Evolutionary conservation across 2,329 filamentous ascomycete species (phyloP).

Genomic region (Epichloe bromicola): DNA sequence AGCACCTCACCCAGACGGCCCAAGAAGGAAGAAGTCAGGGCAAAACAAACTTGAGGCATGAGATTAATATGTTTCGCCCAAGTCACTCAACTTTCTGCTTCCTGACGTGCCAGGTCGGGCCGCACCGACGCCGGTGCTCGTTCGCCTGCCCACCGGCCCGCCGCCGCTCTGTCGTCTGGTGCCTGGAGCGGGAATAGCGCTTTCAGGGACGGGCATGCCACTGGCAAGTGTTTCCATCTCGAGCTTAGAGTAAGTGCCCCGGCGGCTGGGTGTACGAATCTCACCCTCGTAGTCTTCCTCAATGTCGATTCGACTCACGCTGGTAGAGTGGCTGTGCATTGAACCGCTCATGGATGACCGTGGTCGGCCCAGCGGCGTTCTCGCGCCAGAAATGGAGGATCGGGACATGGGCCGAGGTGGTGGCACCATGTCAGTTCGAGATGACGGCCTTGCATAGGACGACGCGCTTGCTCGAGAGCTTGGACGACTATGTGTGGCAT

Average conservation of each 20-base stretch:
- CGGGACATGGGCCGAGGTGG: slow-evolving; percentile 51
- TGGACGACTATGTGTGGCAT: slow-evolving; percentile 46
- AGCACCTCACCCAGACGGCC: slow-evolving; percentile 3
- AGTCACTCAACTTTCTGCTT: slow-evolving; percentile 31
- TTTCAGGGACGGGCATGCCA: slow-evolving; percentile 28
- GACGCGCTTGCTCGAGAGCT: slow-evolving; percentile 58
- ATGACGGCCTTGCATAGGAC: slow-evolving; percentile 39
- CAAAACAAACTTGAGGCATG: background rate
- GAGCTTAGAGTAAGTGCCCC: slow-evolving; percentile 38
- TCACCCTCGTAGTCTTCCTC: slow-evolving; percentile 28
- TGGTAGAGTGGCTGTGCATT: slow-evolving; percentile 43
- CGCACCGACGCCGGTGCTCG: slow-evolving; percentile 24
- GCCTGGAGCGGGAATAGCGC: slow-evolving; percentile 33
- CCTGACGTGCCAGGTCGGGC: slow-evolving; percentile 20
- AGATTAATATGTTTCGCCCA: slow-evolving; percentile 40
- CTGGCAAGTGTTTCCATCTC: slow-evolving; percentile 28
- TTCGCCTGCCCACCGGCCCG: slow-evolving; percentile 28
- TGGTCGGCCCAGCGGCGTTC: slow-evolving; percentile 56
- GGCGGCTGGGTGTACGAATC: slow-evolving; percentile 39
- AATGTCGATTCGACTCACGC: slow-evolving; percentile 41
- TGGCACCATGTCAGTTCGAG: slow-evolving; percentile 39
- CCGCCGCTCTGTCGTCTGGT: slow-evolving; percentile 31
- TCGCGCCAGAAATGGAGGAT: slow-evolving; percentile 44
- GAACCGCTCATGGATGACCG: slow-evolving; percentile 59
- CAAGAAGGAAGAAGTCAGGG: background rate